Conservation (phyloP, 2,329 filamentous ascomycete species). For the Plectosphaerella plurivora region DNA sequence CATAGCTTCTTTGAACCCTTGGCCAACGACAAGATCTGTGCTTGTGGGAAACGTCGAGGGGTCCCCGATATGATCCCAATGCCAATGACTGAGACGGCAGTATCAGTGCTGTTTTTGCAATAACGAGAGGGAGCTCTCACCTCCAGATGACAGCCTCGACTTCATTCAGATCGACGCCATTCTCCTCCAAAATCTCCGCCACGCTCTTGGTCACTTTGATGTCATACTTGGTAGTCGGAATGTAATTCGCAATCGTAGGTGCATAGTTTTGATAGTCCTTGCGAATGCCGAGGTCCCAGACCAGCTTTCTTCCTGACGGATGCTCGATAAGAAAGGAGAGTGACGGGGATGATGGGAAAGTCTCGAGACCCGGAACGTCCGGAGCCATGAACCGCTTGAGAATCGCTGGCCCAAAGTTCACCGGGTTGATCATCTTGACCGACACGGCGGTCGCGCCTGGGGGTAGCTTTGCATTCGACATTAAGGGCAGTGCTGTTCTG, state of each 20-base stretch:
- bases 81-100: conserved; percentile 33
- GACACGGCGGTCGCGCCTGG: conserved; percentile 12
- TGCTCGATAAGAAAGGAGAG: conserved; percentile 24
- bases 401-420: conserved; percentile 33
- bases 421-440: conserved; percentile 30
- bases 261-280: conserved; percentile 22
- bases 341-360: conserved; percentile 21
- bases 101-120: not conserved
- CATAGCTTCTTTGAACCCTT: conserved; percentile 41
- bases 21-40: conserved; percentile 46
- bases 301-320: conserved; percentile 18
- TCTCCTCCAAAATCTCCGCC: conserved; percentile 15
- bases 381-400: conserved; percentile 33
- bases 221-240: conserved; percentile 19
- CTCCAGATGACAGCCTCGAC: conserved; percentile 11
- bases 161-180: conserved; percentile 2
- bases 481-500: not conserved
- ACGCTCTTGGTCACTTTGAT: conserved; percentile 19
- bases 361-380: conserved; percentile 26
- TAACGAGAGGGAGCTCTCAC: not conserved
- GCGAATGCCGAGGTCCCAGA: conserved; percentile 24
- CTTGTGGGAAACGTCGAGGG: conserved; percentile 36
- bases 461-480: conserved; percentile 6
- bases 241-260: conserved; percentile 16
- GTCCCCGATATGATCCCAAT: conserved; percentile 50